Evolutionary conservation across 1,139 yeast genomes (phyloP).

Genomic region (Yamadazyma taylorii): DNA sequence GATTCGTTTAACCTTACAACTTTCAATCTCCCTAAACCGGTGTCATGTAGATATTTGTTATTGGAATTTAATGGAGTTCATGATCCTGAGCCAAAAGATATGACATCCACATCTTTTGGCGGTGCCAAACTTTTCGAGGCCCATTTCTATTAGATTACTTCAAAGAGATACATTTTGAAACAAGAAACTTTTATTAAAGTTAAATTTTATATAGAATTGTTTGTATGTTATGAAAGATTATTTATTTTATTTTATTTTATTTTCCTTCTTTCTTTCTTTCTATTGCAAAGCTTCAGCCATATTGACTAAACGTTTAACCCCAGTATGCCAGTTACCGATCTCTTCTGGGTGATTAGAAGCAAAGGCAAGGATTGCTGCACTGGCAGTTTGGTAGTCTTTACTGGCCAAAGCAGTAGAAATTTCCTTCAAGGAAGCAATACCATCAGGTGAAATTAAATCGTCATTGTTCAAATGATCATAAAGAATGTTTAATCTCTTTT

Average conservation of each 20-base stretch:
- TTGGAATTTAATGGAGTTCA: constrained; percentile 54
- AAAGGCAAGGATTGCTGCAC: constrained; percentile 55
- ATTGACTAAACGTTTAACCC: constrained; percentile 83
- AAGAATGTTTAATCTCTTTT: constrained; percentile 72
- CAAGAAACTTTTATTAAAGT: neutral
- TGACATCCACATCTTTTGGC: constrained; percentile 21
- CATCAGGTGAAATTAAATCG: constrained; percentile 60
- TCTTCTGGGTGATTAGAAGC: constrained; percentile 69
- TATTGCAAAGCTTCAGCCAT: constrained; percentile 57
- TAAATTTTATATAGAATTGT: too few species aligned
- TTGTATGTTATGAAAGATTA: too few species aligned
- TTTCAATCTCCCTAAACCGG: constrained; percentile 28
- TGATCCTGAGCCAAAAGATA: constrained; percentile 33
- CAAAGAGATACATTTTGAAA: neutral
- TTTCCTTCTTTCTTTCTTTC: too few species aligned
- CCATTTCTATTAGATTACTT: constrained; percentile 24
- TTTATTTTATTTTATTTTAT: too few species aligned
- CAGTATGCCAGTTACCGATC: constrained; percentile 91
- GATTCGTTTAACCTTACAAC: constrained; percentile 48
- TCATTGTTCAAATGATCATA: constrained; percentile 80
- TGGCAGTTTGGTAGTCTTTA: constrained; percentile 62
- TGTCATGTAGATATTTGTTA: constrained; percentile 41
- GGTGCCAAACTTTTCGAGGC: constrained; percentile 64
- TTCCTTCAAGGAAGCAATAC: constrained; percentile 53
- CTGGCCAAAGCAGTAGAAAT: constrained; percentile 52